phyloP scores from a whole-genome alignment of 768 basidiomycete species.

The Tylopilus cervinicoccineus region DNA sequence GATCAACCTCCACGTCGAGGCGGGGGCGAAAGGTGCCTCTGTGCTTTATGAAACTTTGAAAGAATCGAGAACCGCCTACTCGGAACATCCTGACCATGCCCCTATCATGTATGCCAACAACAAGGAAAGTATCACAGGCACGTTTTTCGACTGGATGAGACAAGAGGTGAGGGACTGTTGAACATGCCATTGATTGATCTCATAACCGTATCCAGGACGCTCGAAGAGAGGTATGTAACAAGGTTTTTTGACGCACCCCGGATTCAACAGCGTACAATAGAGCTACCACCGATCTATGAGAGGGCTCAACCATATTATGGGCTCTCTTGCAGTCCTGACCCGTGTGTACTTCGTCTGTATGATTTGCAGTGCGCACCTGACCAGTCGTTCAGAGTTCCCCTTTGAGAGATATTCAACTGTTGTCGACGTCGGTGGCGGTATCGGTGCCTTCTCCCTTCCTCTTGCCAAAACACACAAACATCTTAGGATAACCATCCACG shows the following conservation, averaged over 20 bases:
- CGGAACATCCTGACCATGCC: constrained; percentile 18
- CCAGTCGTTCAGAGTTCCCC: constrained; percentile 28
- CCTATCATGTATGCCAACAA: constrained; percentile 21
- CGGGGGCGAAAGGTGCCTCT: constrained; percentile 15
- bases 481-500: constrained; percentile 12
- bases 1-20: constrained; percentile 17
- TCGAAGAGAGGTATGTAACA: constrained; percentile 19
- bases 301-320: constrained; percentile 22
- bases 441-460: constrained; percentile 30
- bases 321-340: constrained; percentile 21
- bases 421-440: constrained; percentile 10
- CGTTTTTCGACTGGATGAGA: constrained; percentile 25
- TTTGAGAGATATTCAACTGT: constrained; percentile 28
- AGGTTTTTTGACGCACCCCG: neutral
- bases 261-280: constrained; percentile 4
- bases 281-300: constrained; percentile 25
- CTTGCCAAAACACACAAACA: constrained; percentile 27
- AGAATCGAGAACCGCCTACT: constrained; percentile 18
- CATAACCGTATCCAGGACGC: neutral
- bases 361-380: neutral
- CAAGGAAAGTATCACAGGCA: constrained; percentile 17
- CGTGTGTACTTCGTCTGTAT: constrained; percentile 10
- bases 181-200: neutral
- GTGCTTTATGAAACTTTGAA: constrained; percentile 27
- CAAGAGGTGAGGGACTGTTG: constrained; percentile 12